phyloP scores from a whole-genome alignment of 176 grass and related monocot genomes.

The Hordeum marinum region DNA sequence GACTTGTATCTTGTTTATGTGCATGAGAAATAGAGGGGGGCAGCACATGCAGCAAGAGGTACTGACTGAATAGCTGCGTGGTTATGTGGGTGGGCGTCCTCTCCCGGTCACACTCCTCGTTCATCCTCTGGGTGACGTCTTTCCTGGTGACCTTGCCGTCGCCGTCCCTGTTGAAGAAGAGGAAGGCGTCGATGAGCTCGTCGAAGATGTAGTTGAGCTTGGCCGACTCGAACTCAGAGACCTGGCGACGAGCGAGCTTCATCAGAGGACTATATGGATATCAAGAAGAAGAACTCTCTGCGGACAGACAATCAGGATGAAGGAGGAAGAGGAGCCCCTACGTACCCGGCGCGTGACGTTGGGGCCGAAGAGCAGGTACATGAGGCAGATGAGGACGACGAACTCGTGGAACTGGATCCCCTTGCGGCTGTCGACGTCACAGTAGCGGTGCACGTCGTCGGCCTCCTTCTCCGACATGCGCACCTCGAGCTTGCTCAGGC shows the following conservation, averaged over 20 bases:
- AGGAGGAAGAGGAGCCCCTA: neutral
- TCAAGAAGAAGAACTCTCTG: neutral
- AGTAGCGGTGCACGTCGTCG: conserved; percentile 47
- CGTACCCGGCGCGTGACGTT: conserved; percentile 47
- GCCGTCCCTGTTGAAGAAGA: conserved; percentile 64
- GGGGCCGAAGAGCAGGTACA: conserved; percentile 45
- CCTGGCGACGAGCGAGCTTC: conserved; percentile 17
- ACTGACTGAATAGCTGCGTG: conserved; percentile 59
- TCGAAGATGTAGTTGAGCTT: conserved; percentile 60
- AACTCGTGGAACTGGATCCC: conserved; percentile 71
- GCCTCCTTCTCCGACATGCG: conserved; percentile 40
- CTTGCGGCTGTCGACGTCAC: conserved; percentile 49
- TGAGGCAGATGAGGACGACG: conserved; percentile 65
- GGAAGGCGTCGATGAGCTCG: conserved; percentile 57
- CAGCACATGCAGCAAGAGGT: neutral
- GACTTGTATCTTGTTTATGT: neutral
- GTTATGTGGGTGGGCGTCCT: conserved; percentile 49
- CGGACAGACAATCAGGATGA: too few species aligned
- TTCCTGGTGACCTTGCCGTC: conserved; percentile 52
- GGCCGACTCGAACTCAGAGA: conserved; percentile 33
- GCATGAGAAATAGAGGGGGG: neutral
- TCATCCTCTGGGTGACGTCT: conserved; percentile 50
- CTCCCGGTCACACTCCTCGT: conserved; percentile 53
- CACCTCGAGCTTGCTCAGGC: conserved; percentile 41
- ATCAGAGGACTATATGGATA: too few species aligned